Evolutionary conservation across 352 stramenopile species (phyloP).

Genomic region (Thalassiosira mediterranea): DNA sequence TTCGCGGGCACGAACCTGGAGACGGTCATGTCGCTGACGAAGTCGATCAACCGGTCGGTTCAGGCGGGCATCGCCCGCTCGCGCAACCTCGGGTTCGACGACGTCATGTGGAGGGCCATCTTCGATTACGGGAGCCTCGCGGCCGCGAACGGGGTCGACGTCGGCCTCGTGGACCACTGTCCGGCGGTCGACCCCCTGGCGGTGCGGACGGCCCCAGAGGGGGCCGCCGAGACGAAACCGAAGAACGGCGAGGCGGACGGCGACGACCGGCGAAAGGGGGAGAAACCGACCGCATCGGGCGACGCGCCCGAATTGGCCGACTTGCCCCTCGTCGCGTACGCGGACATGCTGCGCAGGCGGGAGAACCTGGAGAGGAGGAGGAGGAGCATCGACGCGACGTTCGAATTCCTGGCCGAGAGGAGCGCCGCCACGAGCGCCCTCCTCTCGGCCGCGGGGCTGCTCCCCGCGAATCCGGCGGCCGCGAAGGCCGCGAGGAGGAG

Average conservation of each 20-base stretch:
- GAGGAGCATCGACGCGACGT: slow-evolving; percentile 7
- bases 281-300: slow-evolving; percentile 11
- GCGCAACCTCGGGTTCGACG: slow-evolving; percentile 31
- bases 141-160: slow-evolving; percentile 50
- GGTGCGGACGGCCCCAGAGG: slow-evolving; percentile 44
- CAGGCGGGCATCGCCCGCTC: slow-evolving; percentile 53
- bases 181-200: slow-evolving; percentile 53
- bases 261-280: not conserved
- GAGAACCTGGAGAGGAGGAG: slow-evolving; percentile 13
- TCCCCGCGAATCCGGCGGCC: not conserved
- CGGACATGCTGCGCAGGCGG: slow-evolving; percentile 34
- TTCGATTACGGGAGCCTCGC: slow-evolving; percentile 65
- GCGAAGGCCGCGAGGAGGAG: slow-evolving; percentile 6
- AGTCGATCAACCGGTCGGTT: slow-evolving; percentile 60
- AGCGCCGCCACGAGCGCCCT: slow-evolving; percentile 35
- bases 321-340: slow-evolving; percentile 24
- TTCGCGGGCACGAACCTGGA: slow-evolving; percentile 64
- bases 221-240: slow-evolving; percentile 3
- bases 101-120: slow-evolving; percentile 70
- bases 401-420: slow-evolving; percentile 21
- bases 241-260: not conserved
- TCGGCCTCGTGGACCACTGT: slow-evolving; percentile 66
- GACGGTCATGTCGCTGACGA: slow-evolving; percentile 47
- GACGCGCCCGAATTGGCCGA: slow-evolving; percentile 28
- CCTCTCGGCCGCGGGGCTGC: slow-evolving; percentile 21